A percentile compares a stretch with the other conserved stretches of the same genome.
phyloP scores from a whole-genome alignment of 805 yeast species.

The Saccharomycopsis capsularis region DNA sequence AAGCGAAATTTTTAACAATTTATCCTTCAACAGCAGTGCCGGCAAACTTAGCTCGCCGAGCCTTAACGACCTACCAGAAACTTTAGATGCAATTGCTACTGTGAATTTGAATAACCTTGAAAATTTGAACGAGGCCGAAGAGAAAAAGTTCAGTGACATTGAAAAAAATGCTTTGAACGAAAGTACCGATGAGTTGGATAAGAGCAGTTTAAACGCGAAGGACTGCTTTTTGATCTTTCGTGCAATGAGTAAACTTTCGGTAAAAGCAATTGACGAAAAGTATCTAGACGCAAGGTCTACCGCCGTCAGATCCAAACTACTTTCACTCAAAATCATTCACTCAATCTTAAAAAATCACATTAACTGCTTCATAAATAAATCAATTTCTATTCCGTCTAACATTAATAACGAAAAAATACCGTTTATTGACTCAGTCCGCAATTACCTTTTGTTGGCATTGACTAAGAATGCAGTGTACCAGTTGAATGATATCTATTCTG shows the following conservation, averaged over 20 bases:
- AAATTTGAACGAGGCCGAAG: constrained; percentile 26
- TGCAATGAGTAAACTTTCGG: constrained; percentile 89
- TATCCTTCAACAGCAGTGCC: constrained; percentile 10
- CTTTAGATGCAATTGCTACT: too few species aligned
- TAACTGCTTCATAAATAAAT: constrained; percentile 62
- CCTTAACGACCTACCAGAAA: constrained; percentile 2
- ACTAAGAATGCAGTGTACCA: constrained; percentile 92
- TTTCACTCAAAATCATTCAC: constrained; percentile 83
- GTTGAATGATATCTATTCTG: constrained; percentile 84
- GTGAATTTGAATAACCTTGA: constrained; percentile 30
- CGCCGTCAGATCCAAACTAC: constrained; percentile 81
- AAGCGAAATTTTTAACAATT: constrained; percentile 25
- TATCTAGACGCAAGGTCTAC: constrained; percentile 83
- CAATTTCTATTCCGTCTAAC: constrained; percentile 45
- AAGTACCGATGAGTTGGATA: constrained; percentile 35
- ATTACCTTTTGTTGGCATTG: constrained; percentile 72
- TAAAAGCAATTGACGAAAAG: constrained; percentile 72
- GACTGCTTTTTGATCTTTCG: constrained; percentile 92
- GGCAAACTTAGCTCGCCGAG: constrained; percentile 6
- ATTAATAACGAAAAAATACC: constrained; percentile 49
- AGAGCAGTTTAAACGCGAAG: constrained; percentile 64
- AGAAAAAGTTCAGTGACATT: constrained; percentile 23
- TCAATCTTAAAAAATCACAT: constrained; percentile 80
- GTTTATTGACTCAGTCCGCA: constrained; percentile 74
- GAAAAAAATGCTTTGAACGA: constrained; percentile 23